Percentiles rank a stretch among this genome's conserved stretches.
Conservation (phyloP, 179 eudicot genomes). For the Actinidia arguta region DNA sequence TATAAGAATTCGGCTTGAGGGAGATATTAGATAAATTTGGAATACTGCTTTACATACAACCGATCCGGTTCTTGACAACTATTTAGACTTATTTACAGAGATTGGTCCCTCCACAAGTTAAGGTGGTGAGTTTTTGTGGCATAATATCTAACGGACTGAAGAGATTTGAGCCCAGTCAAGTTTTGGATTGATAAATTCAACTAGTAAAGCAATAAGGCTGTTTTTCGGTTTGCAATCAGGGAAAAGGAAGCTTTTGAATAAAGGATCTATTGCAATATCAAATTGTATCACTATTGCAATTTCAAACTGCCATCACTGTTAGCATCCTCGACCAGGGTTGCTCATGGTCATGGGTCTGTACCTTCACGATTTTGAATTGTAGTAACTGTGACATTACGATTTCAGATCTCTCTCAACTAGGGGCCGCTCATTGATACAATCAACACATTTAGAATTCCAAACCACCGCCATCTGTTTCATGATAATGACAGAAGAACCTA, state of each 20-base stretch:
- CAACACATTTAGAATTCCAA: too few species aligned
- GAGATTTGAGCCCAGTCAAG: constrained; percentile 18
- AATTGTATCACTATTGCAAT: too few species aligned
- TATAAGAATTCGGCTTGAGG: constrained; percentile 29
- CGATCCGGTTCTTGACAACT: constrained; percentile 19
- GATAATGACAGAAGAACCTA: too few species aligned
- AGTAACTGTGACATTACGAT: too few species aligned
- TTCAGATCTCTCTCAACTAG: too few species aligned
- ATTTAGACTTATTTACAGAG: not conserved
- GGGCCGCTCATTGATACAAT: too few species aligned
- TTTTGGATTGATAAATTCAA: not conserved
- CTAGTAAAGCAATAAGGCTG: not conserved
- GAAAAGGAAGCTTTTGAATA: constrained; percentile 34
- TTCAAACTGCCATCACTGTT: too few species aligned
- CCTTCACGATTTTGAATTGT: too few species aligned
- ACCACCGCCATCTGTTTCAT: too few species aligned
- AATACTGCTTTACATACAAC: constrained; percentile 28
- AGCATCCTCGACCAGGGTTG: too few species aligned
- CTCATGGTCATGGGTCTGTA: too few species aligned
- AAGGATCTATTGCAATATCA: too few species aligned
- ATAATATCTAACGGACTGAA: constrained; percentile 23
- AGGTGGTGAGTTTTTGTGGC: constrained; percentile 17
- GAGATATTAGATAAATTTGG: constrained; percentile 16
- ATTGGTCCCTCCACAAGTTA: constrained; percentile 26
- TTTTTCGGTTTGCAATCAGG: constrained; percentile 6